phyloP scores from a whole-genome alignment of 371 early-diverging fungal species.

The Fennellomyces sp. region DNA sequence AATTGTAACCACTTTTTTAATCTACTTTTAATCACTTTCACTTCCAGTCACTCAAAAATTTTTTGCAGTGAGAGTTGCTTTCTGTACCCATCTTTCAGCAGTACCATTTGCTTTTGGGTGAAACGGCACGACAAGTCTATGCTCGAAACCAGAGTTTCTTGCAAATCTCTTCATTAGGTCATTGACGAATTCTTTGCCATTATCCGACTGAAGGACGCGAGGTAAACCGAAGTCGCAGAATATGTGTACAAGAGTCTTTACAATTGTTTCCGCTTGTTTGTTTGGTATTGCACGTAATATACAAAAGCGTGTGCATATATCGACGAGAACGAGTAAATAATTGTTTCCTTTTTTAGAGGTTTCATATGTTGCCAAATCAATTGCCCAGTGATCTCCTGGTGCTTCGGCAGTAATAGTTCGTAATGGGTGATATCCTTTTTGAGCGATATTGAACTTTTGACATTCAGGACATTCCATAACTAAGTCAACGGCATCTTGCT shows the following conservation, averaged over 20 bases:
- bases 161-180: background rate
- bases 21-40: no score
- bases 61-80: background rate
- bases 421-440: slow-evolving; percentile 16
- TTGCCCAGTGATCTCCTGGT: slow-evolving; percentile 21
- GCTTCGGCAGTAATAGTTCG: slow-evolving; percentile 8
- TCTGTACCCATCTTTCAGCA: slow-evolving; percentile 9
- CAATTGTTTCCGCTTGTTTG: slow-evolving; percentile 13
- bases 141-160: background rate
- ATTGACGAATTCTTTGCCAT: slow-evolving; percentile 28
- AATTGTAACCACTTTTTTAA: no score
- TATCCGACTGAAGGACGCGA: slow-evolving; percentile 3
- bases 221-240: slow-evolving; percentile 29
- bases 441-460: slow-evolving; percentile 12
- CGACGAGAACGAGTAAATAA: slow-evolving; percentile 23
- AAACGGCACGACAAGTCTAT: background rate
- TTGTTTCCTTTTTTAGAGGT: slow-evolving; percentile 8
- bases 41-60: no score
- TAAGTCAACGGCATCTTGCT: slow-evolving; percentile 16
- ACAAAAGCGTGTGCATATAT: slow-evolving; percentile 25
- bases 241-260: slow-evolving; percentile 11
- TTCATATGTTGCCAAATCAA: slow-evolving; percentile 14
- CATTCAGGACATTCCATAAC: slow-evolving; percentile 12
- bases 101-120: background rate
- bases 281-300: slow-evolving; percentile 12